Conservation (phyloP, 1,284 basidiomycete species). For the Pascua guehoae region DNA sequence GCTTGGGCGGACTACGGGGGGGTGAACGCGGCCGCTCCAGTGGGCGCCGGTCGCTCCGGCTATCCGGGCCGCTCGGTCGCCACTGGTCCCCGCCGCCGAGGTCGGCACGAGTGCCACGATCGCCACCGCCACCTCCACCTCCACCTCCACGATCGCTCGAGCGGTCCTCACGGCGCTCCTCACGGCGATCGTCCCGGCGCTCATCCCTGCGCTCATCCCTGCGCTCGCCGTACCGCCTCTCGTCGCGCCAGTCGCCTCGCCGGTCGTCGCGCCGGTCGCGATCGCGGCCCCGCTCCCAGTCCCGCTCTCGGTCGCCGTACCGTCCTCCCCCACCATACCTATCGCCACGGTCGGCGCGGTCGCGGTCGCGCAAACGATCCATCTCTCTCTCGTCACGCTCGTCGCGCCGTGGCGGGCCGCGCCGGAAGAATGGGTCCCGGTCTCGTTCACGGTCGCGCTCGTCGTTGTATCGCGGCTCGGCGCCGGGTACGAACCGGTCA, state of each 20-base stretch:
- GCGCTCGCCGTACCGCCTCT: background rate
- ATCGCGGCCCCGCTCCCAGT: background rate
- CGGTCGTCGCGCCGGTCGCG: background rate
- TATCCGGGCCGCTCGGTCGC: background rate
- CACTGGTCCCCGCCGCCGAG: background rate
- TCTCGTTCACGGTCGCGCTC: background rate
- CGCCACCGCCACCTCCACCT: background rate
- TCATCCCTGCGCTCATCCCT: background rate
- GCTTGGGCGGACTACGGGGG: background rate
- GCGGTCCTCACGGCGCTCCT: background rate
- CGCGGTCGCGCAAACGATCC: background rate
- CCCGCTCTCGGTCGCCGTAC: background rate
- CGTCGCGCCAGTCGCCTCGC: background rate
- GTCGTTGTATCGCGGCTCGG: background rate
- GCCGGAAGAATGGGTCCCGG: background rate
- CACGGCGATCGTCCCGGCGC: background rate
- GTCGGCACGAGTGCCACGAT: constrained; percentile 1
- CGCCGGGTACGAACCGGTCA: background rate
- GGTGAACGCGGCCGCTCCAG: background rate
- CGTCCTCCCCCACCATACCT: background rate
- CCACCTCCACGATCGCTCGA: background rate
- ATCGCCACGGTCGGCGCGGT: background rate
- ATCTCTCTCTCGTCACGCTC: no score
- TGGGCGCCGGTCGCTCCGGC: constrained; percentile 1
- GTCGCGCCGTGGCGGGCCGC: no score